A percentile compares a stretch with the other conserved stretches of the same genome.
Evolutionary conservation across 345 rosid species (phyloP).

Genomic region (Gossypium turneri): DNA sequence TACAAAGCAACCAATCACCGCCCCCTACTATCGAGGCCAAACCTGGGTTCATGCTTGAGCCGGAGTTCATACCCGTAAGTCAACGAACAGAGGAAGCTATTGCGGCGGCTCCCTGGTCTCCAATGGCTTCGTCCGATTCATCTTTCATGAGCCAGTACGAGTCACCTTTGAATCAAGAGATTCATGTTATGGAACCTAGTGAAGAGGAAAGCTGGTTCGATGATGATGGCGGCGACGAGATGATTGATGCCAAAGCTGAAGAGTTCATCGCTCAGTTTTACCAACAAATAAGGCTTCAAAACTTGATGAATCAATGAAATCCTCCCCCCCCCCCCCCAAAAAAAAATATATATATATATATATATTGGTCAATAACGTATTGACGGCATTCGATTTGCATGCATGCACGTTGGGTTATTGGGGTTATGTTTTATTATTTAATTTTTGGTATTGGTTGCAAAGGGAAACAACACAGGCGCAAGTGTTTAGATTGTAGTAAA

Average conservation of each 20-base stretch:
- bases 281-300: conserved; percentile 53
- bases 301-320: neutral
- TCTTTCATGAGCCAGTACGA: conserved; percentile 37
- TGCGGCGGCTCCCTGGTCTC: conserved; percentile 12
- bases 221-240: conserved; percentile 44
- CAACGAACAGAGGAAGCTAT: no score
- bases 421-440: neutral
- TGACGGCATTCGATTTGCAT: neutral
- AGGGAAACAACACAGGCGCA: neutral
- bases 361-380: no score
- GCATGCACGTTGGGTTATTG: neutral
- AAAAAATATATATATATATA: no score
- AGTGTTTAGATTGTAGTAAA: neutral
- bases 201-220: conserved; percentile 10
- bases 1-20: conserved; percentile 32
- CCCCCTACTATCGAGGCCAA: neutral
- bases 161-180: conserved; percentile 41
- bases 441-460: neutral
- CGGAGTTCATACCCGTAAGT: neutral
- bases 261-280: conserved; percentile 57
- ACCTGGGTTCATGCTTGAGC: neutral
- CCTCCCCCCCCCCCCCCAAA: no score
- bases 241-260: conserved; percentile 77
- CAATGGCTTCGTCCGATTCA: conserved; percentile 9
- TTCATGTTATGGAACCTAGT: conserved; percentile 10